Conservation (phyloP, 164 flowering plant genomes). For the Piper longum region DNA sequence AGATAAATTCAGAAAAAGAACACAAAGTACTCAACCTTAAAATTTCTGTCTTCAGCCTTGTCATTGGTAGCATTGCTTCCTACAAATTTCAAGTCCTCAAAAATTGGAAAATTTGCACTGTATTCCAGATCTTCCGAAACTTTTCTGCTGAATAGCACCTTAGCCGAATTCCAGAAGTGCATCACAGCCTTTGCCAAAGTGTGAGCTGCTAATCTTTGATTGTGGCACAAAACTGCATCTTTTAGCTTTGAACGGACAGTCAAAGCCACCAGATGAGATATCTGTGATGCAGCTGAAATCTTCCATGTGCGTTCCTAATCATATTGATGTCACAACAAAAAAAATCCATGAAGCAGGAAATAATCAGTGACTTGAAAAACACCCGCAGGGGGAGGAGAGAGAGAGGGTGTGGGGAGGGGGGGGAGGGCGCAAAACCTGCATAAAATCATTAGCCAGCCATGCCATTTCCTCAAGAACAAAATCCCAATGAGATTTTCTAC, state of each 20-base stretch:
- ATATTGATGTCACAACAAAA: background rate
- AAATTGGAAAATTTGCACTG: no score
- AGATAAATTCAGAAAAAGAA: no score
- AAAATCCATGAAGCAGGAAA: background rate
- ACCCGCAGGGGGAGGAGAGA: background rate
- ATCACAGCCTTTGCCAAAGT: conserved; percentile 57
- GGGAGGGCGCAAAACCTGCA: conserved; percentile 43
- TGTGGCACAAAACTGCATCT: conserved; percentile 19
- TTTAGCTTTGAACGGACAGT: conserved; percentile 35
- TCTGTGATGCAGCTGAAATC: conserved; percentile 63
- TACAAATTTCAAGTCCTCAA: background rate
- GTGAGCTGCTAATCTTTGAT: conserved; percentile 44
- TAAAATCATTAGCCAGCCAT: conserved; percentile 98
- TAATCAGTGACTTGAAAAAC: background rate
- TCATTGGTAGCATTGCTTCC: background rate
- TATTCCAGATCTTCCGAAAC: background rate
- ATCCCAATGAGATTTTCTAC: conserved; percentile 83
- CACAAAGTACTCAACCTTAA: background rate
- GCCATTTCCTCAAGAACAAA: conserved; percentile 96
- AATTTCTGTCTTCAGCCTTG: background rate
- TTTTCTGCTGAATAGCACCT: conserved; percentile 20
- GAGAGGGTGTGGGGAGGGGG: background rate
- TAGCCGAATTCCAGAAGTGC: conserved; percentile 76
- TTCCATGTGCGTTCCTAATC: conserved; percentile 94
- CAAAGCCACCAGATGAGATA: conserved; percentile 43